phyloP scores from a whole-genome alignment of 1,139 yeast species.

The Magnusiomyces paraingens region DNA sequence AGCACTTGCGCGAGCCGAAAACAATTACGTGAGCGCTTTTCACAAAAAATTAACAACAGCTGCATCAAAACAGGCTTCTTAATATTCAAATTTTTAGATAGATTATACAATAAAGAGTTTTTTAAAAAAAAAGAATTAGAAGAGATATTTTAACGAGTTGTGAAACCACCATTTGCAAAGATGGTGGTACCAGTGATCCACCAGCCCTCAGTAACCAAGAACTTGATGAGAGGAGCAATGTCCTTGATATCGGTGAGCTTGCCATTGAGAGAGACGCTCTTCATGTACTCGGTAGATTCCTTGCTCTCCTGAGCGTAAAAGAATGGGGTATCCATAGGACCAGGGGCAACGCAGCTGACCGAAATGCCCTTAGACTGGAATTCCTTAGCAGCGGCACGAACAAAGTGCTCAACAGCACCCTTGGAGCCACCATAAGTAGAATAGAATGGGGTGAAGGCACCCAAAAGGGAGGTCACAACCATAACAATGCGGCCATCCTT shows the following conservation, averaged over 20 bases:
- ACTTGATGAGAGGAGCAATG: slow-evolving; percentile 56
- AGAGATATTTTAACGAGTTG: slow-evolving; percentile 38
- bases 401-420: slow-evolving; percentile 54
- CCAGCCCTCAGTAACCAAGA: slow-evolving; percentile 57
- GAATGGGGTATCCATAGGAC: slow-evolving; percentile 69
- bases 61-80: background rate
- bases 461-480: slow-evolving; percentile 57
- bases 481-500: slow-evolving; percentile 51
- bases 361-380: slow-evolving; percentile 43
- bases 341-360: slow-evolving; percentile 59
- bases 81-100: background rate
- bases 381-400: slow-evolving; percentile 55
- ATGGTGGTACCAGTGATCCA: slow-evolving; percentile 70
- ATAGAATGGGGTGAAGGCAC: slow-evolving; percentile 57
- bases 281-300: slow-evolving; percentile 49
- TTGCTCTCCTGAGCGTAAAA: slow-evolving; percentile 54
- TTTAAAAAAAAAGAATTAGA: background rate
- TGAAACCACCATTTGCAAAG: slow-evolving; percentile 59
- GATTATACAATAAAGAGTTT: background rate
- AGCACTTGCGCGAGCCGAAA: slow-evolving; percentile 27
- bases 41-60: slow-evolving; percentile 1
- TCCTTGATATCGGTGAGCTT: slow-evolving; percentile 54
- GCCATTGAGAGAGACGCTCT: slow-evolving; percentile 40
- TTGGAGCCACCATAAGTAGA: slow-evolving; percentile 55
- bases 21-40: slow-evolving; percentile 13